Base-by-base conservation (phyloP, 371 early-diverging fungal species). In the Choanephora cucurbitarum region DNA sequence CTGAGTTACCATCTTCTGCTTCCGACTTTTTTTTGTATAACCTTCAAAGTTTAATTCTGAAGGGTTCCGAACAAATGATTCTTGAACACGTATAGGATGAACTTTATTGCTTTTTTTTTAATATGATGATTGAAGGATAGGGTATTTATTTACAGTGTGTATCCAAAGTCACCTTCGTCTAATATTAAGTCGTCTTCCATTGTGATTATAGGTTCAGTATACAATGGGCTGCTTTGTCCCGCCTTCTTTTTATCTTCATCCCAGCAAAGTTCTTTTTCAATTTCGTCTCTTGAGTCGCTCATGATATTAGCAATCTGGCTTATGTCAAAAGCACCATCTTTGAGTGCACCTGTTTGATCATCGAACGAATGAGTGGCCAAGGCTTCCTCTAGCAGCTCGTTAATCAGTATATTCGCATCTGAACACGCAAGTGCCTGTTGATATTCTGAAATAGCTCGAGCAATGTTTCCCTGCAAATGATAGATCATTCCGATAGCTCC, bases 381-480 rank as follows among this genome's bases (percentile, higher is more conserved):
- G 1, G 66, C 53, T 4, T 32, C 45, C n/a, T 61, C 44, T 3
- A 61, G 21, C 37, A 61, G 33, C 5, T 60, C 57, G 3, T 57
- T 48, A 2, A 66, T 28, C n/a, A 57, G 6, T 5, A 45, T 41
- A 0, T 14, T 13, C 5, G 46, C 49, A 10, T 52, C 49, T 15
- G 58, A 45, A 34, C 55, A 43, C 8, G 28, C 34, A 2, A 65
- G 32, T 7, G 78, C 83, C 56, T 80, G 56, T 42, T 82, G 82
- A 58, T 84, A 85, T 4, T 72, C 64, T 15, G 64, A 64, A 15
- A 87, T 75, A 10, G 89, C 88, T n/a, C 74, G 74, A 0, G 70
- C 69, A 13, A 66, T 55, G 15, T 72, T 55, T 11, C 77, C 72
- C 55, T 73, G 69, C 14, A 71, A 52, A 28, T 88, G 85, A 32